A percentile compares a stretch with the other conserved stretches of the same genome.
Conservation (phyloP, 2,329 filamentous ascomycete species). For the Cordyceps cateniannulata region DNA sequence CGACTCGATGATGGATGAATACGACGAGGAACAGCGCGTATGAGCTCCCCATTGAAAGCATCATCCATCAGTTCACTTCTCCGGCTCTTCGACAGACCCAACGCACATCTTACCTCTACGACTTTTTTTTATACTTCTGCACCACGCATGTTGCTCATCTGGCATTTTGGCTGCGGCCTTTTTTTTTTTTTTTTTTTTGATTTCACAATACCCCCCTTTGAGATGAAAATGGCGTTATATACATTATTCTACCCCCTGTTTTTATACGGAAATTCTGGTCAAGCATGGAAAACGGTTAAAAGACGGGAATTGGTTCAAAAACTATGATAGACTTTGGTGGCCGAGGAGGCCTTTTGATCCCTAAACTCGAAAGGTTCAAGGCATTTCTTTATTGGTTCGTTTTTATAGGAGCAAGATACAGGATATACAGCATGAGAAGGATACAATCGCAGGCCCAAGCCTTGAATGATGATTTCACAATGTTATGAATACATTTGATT, state of each 20-base stretch:
- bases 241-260: constrained; percentile 9
- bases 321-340: constrained; percentile 3
- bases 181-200: not conserved
- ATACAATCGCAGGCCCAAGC: constrained; percentile 12
- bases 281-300: not conserved
- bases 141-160: not conserved
- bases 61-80: constrained; percentile 11
- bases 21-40: constrained; percentile 24
- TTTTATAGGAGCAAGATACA: not conserved
- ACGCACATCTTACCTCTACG: not conserved
- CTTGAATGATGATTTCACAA: constrained; percentile 1
- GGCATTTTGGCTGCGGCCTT: constrained; percentile 4
- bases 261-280: constrained; percentile 1
- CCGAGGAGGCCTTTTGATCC: not conserved
- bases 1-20: constrained; percentile 26
- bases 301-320: not conserved
- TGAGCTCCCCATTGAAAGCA: constrained; percentile 17
- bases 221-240: constrained; percentile 9
- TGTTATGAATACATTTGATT: no score
- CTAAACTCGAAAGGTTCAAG: not conserved
- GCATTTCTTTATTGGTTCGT: constrained; percentile 4
- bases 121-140: not conserved
- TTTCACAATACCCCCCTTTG: constrained; percentile 1
- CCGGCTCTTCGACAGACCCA: constrained; percentile 4
- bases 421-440: constrained; percentile 10